Evolutionary conservation across 768 basidiomycete genomes (phyloP), one percentile per base, ranked within the genome.

Genomic region (Phylloporus sp.): DNA sequence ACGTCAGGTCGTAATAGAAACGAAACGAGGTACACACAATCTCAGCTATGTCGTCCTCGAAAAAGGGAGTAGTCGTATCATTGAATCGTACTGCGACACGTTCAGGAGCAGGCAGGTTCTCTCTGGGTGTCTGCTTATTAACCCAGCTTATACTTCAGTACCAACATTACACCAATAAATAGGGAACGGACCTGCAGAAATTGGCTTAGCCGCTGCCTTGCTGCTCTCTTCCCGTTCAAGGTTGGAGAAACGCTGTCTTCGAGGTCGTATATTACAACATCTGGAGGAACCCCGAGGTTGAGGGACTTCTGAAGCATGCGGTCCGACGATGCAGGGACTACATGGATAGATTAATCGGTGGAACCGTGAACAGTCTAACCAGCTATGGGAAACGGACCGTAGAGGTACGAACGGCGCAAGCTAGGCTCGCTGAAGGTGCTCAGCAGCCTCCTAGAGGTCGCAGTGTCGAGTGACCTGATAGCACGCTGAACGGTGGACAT

Each of bases 191-290:
- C 89, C 39, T 69, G 63, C 26, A 88, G 69, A 61, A 87, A 92
- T 8, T 71, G 68, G 31, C 68, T 65, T 5, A 89, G 71, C 8
- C 81, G 73, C 7, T 63, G 62, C 52, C 89, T 74, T 0, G 89
- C 86, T 46, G 75, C 68, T 20, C 70, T 69, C 65, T 91, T 89
- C 52, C 83, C 81, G 24, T 72, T 69, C 27, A 67, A 59, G 5
- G 73, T 72, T 4, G 86, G 86, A 5, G 90, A 72, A 0, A 95
- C 82, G 54, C 88, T 88, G 66, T 95, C 93, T 66, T 95, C 93
- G 12, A 95, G 74, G 72, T 95, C 93, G 61, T 92, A 94, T 23
- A 92, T 85, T 31, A 93, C 73, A 38, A 86, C 76, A 54, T 95
- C 93, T 2, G 91, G 83, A 2, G 70, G 64, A 13, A 76, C 73